Evolutionary conservation across 345 rosid genomes (phyloP).

Genomic region (Turnera subulata): DNA sequence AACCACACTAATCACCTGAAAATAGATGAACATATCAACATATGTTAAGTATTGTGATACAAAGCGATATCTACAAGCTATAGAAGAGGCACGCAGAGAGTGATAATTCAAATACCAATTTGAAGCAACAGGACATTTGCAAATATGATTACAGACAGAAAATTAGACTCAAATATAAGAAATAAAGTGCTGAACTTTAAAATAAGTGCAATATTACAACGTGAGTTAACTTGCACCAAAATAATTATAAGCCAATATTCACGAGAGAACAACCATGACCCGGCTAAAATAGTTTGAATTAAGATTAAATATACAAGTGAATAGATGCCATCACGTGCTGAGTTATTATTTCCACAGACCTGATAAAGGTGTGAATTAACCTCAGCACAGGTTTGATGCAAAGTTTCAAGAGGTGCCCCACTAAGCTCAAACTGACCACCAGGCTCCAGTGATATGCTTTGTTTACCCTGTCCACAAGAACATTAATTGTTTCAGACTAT

Average conservation of each 20-base stretch:
- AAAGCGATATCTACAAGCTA: too few relatives aligned
- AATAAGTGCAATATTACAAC: neutral
- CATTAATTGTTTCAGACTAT: neutral
- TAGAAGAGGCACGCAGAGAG: too few relatives aligned
- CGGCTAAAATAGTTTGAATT: neutral
- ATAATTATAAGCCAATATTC: neutral
- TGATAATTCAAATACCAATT: too few relatives aligned
- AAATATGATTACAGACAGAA: too few relatives aligned
- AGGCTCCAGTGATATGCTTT: constrained; percentile 97
- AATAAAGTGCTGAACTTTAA: too few relatives aligned
- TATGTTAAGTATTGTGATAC: too few relatives aligned
- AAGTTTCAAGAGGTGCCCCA: constrained; percentile 98
- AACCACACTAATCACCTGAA: too few relatives aligned
- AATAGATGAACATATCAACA: too few relatives aligned
- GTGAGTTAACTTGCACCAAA: neutral
- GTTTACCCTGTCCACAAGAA: constrained; percentile 69
- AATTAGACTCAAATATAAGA: too few relatives aligned
- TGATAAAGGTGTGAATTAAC: constrained; percentile 99
- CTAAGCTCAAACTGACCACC: constrained; percentile 99
- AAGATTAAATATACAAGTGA: neutral
- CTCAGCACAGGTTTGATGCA: constrained; percentile 99
- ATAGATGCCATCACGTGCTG: neutral
- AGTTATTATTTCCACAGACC: constrained; percentile 30
- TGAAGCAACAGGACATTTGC: too few relatives aligned
- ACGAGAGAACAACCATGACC: neutral